These are phyloP conservation scores for Vaccinium vitisidaea DNA, from an alignment of 148 eudicot species.

Conservation along the genomic window DNA sequence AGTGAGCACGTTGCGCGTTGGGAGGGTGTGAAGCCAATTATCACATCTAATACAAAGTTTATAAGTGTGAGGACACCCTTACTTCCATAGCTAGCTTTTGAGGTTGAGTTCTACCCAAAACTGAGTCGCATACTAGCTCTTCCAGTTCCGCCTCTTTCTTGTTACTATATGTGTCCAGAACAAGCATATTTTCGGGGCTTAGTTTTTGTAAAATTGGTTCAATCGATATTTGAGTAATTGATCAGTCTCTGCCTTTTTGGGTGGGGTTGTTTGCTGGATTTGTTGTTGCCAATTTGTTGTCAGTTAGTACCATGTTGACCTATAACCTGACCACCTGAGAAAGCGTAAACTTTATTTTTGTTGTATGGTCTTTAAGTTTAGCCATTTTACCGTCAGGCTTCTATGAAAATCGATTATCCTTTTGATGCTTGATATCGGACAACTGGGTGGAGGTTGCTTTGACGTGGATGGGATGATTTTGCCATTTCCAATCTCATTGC, in stretches of 20 bases:
- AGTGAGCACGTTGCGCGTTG: background rate
- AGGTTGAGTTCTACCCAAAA: background rate
- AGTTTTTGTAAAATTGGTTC: background rate
- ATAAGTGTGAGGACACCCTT: background rate
- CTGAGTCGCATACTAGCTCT: background rate
- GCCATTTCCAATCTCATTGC: no score
- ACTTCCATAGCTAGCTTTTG: background rate
- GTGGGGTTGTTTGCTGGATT: constrained; percentile 7
- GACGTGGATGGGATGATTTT: background rate
- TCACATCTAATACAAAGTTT: background rate
- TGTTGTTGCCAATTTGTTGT: background rate
- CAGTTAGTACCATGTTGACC: background rate
- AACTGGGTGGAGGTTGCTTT: background rate
- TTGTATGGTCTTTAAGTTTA: background rate
- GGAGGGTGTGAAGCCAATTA: background rate
- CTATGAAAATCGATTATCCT: background rate
- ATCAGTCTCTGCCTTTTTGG: background rate
- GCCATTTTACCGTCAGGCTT: background rate
- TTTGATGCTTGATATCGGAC: background rate
- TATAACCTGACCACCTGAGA: background rate
- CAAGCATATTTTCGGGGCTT: background rate
- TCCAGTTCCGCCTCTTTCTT: background rate
- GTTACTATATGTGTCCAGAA: background rate
- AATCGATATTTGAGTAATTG: background rate
- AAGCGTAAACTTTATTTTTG: background rate